phyloP scores from a whole-genome alignment of 2,329 filamentous ascomycete genomes.

The Ascochyta clinopodiicola region DNA sequence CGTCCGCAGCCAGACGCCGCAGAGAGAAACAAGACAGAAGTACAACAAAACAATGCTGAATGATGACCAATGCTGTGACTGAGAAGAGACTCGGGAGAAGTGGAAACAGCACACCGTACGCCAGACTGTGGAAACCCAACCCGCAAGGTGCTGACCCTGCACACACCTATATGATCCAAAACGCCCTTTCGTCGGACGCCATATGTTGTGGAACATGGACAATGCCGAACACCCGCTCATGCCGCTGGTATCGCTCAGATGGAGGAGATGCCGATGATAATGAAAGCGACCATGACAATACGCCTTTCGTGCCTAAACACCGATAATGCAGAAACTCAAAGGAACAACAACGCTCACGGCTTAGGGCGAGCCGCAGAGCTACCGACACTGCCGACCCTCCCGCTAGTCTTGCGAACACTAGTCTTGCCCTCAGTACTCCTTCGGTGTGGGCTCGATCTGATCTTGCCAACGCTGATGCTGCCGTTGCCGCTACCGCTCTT shows the following conservation, averaged over 20 bases:
- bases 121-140: constrained; percentile 23
- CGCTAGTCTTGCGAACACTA: constrained; percentile 59
- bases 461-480: constrained; percentile 53
- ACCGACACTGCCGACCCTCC: constrained; percentile 57
- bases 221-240: constrained; percentile 19
- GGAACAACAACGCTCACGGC: constrained; percentile 26
- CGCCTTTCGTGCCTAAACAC: constrained; percentile 34
- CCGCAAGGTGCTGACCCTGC: constrained; percentile 22
- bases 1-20: constrained; percentile 24
- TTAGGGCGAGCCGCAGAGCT: constrained; percentile 39
- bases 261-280: constrained; percentile 23
- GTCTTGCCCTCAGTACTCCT: constrained; percentile 57
- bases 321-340: constrained; percentile 17
- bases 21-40: constrained; percentile 32
- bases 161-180: constrained; percentile 25
- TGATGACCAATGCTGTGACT: constrained; percentile 17
- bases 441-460: constrained; percentile 52
- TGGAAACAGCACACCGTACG: constrained; percentile 25
- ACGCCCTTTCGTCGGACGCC: constrained; percentile 33
- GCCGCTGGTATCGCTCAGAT: constrained; percentile 17
- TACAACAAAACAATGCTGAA: constrained; percentile 21
- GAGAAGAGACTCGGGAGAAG: constrained; percentile 18
- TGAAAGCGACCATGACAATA: constrained; percentile 22
- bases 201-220: constrained; percentile 23
- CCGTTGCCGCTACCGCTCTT: constrained; percentile 49